Base-by-base conservation (phyloP, 2,329 filamentous ascomycete genomes). In the Plectosphaerella sp. region DNA sequence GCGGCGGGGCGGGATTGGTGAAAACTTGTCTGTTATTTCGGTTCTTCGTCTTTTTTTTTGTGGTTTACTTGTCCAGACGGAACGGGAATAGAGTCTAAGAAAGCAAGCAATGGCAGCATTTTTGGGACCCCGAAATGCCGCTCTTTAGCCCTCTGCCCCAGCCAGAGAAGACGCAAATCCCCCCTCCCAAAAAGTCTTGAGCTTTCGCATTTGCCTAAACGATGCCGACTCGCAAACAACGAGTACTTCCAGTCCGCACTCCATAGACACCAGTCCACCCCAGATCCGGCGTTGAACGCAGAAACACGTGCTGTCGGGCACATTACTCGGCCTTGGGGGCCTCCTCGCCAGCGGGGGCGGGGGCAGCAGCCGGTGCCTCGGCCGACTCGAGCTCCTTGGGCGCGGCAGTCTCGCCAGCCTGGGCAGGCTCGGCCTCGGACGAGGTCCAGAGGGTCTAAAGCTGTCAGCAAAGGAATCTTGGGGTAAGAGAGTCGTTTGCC, bases 401-500 rank as follows among this genome's bases (percentile, higher is more conserved):
- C 54, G 83, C 72, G 55, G 80, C 73, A 55, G 76, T 71, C 63
- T 81, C 76, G 45, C 62, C 70, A 55, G 72, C 73, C 58, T 81
- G 79, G 62, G 87, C 77, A 66, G 89, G 84, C 82, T 97, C 94
- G 59, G 92, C 90, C 84, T 97, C 94, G 62, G 93, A 97, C 56
- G 93, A 97, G 68, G 94, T 97, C 94, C 94, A 97, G 75, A 97
- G 91, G 62, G 94, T 97, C 92, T 97, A 62, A 45, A 52, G 11
- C 28, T 33, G 28, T 33, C 28, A 33, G 28, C 8, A 9, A 10
- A 9, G 11, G n/a, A 49, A 52, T 49, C 9, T 7, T 20, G n/a
- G 18, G n/a, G 10, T 48, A n/a, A 37, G 33, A 52, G 48, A 33
- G 47, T 42, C 12, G 35, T 4, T 15, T 35, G 28, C 3, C 4